Base-by-base conservation (phyloP, 371 early-diverging fungal species). In the Mortierella sp. region DNA sequence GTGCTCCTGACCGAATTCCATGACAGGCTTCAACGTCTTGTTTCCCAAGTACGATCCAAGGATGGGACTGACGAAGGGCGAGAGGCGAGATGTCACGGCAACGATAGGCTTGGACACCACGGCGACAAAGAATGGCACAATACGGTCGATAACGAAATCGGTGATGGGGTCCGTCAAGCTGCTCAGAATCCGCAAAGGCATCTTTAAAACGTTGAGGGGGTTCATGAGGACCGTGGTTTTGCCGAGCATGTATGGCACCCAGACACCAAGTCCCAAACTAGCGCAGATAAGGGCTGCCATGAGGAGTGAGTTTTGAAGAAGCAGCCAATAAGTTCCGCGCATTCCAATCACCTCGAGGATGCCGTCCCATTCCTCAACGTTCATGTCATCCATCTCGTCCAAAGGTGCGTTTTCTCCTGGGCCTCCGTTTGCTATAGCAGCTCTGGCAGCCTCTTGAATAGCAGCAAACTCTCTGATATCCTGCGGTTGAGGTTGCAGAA, bases 301-400 rank as follows among this genome's bases (percentile, higher is more conserved):
- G 47, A 97, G 89, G 3, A 94, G 89, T 34, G 94, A 95, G 82
- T 97, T 97, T 82, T 97, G 97, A 24, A 94, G 68, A 1, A 97
- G 85, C 72, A 93, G 90, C 88, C 93, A 91, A 21, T 94, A 79
- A 11, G 96, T 96, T 0, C 98, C 99, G 14, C 94, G 91, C 90
- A 98, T 94, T 10, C 99, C 99, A 74, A 98, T 91, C 7, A 97
- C 94, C 78, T 97, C 98, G 52, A 98, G 86, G 34, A 97, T 90
- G 19, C 95, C 96, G 74, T 96, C 96, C 44, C 94, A 89, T 47
- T 95, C 96, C 52, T 95, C 97, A 44, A 89, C 90, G 26, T 91
- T 91, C 73, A 90, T 84, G 58, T 90, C 91, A 11, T 90, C 90
- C 5, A 92, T 90, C 0, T 92, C 92, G 38, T 85, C 85, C 96